A percentile compares a stretch with the other conserved stretches of the same genome.
Evolutionary conservation across 805 yeast genomes (phyloP).

Genomic region (Maudiozyma serrabonitensis): DNA sequence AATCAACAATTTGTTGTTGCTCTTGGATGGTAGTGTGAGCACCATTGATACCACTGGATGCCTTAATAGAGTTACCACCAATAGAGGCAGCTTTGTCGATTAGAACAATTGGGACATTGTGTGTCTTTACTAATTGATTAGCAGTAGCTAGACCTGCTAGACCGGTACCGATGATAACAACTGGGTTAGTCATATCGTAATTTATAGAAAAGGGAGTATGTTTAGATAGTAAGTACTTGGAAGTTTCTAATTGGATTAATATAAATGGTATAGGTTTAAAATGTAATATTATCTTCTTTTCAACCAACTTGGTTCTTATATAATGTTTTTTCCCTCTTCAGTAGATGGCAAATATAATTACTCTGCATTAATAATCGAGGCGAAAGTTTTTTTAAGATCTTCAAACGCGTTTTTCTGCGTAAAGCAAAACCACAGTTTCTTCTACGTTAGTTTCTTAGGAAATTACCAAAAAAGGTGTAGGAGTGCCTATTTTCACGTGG

Average conservation of each 20-base stretch:
- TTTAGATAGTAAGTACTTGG: neutral
- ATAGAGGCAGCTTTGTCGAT: conserved; percentile 40
- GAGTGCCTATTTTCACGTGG: neutral
- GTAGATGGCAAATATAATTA: neutral
- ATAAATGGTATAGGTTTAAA: neutral
- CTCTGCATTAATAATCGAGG: neutral
- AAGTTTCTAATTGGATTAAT: neutral
- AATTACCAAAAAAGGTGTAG: neutral
- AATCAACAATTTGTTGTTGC: conserved; percentile 40
- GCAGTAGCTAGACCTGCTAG: conserved; percentile 45
- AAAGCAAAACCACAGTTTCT: neutral
- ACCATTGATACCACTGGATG: conserved; percentile 63
- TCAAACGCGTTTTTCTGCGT: too few relatives aligned
- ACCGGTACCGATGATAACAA: conserved; percentile 47
- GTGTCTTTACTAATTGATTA: conserved; percentile 29
- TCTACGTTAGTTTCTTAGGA: neutral
- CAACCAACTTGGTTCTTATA: too few relatives aligned
- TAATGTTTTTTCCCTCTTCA: too few relatives aligned
- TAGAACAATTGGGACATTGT: conserved; percentile 35
- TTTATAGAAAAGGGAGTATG: neutral
- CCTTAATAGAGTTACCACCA: conserved; percentile 55
- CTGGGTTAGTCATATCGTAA: conserved; percentile 15
- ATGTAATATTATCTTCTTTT: too few relatives aligned
- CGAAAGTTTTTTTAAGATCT: too few relatives aligned
- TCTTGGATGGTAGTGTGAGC: conserved; percentile 56